Conservation (phyloP, 345 rosid genomes). For the Excoecaria agallocha region DNA sequence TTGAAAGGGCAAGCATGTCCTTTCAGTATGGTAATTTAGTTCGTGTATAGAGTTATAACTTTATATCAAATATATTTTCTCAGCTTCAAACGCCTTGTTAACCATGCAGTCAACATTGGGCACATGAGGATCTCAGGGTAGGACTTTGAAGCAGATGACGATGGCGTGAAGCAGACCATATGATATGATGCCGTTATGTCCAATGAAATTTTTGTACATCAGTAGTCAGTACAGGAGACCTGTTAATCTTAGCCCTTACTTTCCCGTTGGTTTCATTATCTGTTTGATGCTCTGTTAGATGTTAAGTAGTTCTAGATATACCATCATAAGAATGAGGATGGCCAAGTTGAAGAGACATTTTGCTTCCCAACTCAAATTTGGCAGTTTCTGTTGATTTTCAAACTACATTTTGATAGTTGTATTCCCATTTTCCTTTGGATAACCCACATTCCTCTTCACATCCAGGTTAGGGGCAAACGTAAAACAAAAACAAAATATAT, state of each 20-base stretch:
- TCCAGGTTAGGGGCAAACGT: too few relatives aligned
- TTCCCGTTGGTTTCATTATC: background rate
- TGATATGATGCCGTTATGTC: slow-evolving; percentile 5
- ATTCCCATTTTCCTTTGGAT: too few relatives aligned
- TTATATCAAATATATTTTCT: background rate
- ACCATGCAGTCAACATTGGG: slow-evolving; percentile 69
- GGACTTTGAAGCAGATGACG: slow-evolving; percentile 49
- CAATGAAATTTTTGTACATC: background rate
- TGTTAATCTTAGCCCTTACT: background rate
- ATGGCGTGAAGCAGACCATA: slow-evolving; percentile 16
- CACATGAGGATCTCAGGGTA: slow-evolving; percentile 65
- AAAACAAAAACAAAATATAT: too few relatives aligned
- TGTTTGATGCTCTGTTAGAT: background rate
- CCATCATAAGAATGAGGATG: too few relatives aligned
- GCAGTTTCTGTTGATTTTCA: too few relatives aligned
- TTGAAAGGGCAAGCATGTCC: background rate
- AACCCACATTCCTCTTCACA: too few relatives aligned
- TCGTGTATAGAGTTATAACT: background rate
- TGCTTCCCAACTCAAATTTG: too few relatives aligned
- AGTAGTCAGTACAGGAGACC: too few relatives aligned
- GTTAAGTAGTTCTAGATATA: background rate
- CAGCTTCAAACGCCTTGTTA: slow-evolving; percentile 12
- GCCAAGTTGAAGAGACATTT: too few relatives aligned
- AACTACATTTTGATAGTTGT: too few relatives aligned
- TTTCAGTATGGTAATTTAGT: background rate